phyloP scores from a whole-genome alignment of 2,329 filamentous ascomycete genomes.

The Xylaria digitata region DNA sequence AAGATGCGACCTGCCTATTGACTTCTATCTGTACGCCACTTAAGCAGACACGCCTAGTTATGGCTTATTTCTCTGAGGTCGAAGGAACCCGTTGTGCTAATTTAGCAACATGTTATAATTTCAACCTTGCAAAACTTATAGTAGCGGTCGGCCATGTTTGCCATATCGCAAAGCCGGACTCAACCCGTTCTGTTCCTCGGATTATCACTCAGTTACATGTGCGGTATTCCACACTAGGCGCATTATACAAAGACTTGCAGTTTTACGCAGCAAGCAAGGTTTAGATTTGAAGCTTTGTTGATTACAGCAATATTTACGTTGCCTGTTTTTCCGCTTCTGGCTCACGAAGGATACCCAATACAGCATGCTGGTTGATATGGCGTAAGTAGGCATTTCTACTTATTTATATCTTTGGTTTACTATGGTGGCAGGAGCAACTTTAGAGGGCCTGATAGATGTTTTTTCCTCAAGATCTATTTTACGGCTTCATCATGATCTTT shows the following conservation, averaged over 20 bases:
- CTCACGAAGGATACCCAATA: conserved; percentile 36
- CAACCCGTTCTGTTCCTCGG: neutral
- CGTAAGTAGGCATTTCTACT: conserved; percentile 26
- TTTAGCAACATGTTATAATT: too few relatives aligned
- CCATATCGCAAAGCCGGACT: neutral
- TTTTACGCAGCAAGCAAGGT: neutral
- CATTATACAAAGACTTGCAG: neutral
- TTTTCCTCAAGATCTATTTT: conserved; percentile 1
- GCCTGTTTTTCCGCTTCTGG: conserved; percentile 4
- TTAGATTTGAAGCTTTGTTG: neutral
- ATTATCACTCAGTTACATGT: neutral
- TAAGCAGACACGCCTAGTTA: neutral
- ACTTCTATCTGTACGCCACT: neutral
- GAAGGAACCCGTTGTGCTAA: too few relatives aligned
- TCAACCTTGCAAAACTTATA: neutral
- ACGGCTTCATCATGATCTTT: conserved; percentile 8
- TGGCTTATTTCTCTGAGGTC: neutral
- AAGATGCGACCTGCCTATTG: neutral
- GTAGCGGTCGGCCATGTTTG: neutral
- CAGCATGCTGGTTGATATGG: conserved; percentile 13
- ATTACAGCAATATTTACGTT: conserved; percentile 2
- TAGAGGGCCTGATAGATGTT: conserved; percentile 18
- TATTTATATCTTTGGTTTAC: conserved; percentile 12
- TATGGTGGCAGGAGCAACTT: neutral
- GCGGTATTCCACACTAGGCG: neutral